phyloP scores from a whole-genome alignment of 805 yeast species.

The Spathaspora girioi region DNA sequence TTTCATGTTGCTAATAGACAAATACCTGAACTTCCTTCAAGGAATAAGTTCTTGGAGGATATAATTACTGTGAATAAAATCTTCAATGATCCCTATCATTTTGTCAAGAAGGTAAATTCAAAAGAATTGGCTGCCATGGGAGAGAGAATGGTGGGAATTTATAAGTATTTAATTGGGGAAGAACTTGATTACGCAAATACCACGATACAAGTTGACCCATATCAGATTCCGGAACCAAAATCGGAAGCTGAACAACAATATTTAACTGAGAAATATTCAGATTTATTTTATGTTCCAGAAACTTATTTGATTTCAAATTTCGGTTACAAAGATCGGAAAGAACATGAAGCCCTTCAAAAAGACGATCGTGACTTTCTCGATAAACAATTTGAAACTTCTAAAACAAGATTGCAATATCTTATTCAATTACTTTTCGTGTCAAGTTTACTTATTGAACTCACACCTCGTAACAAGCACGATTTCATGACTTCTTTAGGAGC shows the following conservation, averaged over 20 bases:
- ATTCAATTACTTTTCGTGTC: slow-evolving; percentile 19
- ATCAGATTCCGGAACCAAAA: slow-evolving; percentile 11
- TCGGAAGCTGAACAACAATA: slow-evolving; percentile 13
- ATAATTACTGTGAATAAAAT: slow-evolving; percentile 25
- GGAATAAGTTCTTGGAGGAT: slow-evolving; percentile 29
- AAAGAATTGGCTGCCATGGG: slow-evolving; percentile 17
- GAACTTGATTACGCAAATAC: slow-evolving; percentile 19
- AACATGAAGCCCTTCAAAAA: slow-evolving; percentile 13
- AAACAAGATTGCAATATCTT: slow-evolving; percentile 5
- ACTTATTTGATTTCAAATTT: slow-evolving; percentile 32
- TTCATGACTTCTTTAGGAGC: slow-evolving; percentile 20
- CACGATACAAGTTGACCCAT: slow-evolving; percentile 15
- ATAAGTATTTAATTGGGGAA: slow-evolving; percentile 25
- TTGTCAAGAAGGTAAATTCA: slow-evolving; percentile 18
- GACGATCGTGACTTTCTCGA: slow-evolving; percentile 23
- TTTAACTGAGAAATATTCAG: slow-evolving; percentile 15
- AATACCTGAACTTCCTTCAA: slow-evolving; percentile 17
- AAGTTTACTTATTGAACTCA: slow-evolving; percentile 27
- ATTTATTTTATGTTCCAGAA: slow-evolving; percentile 31
- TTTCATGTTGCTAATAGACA: slow-evolving; percentile 27
- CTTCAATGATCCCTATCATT: slow-evolving; percentile 34
- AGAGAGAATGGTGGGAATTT: slow-evolving; percentile 25
- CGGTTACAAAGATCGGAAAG: slow-evolving; percentile 11
- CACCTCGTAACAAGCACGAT: slow-evolving; percentile 16
- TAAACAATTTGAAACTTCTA: slow-evolving; percentile 19